These are phyloP conservation scores for Combretum micranthum DNA, from an alignment of 345 rosid genomes.

Conservation along the genomic window DNA sequence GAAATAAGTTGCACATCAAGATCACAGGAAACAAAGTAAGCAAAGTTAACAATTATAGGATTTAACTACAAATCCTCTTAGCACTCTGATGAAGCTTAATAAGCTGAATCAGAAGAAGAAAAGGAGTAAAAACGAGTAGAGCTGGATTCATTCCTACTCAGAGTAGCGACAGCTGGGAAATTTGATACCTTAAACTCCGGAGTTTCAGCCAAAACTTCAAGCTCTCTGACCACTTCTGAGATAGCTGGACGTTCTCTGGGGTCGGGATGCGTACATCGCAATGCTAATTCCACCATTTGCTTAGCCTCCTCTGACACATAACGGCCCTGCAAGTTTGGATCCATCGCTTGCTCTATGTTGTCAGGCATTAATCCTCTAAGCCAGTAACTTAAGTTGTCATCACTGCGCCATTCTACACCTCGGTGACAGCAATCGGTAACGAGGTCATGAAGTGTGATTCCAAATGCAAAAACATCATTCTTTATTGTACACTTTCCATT, in stretches of 20 bases:
- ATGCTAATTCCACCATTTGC: constrained; percentile 5
- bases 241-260: constrained; percentile 2
- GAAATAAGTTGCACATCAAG: neutral
- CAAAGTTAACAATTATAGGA: too few species aligned
- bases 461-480: constrained; percentile 7
- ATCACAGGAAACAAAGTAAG: neutral
- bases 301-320: constrained; percentile 2
- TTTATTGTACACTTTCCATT: neutral
- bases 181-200: too few species aligned
- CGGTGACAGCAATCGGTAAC: neutral
- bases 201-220: constrained; percentile 2
- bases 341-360: neutral
- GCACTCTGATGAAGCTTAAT: too few species aligned
- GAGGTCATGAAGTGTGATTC: constrained; percentile 9
- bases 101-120: too few species aligned
- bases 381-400: neutral
- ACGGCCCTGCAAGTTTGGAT: neutral
- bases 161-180: too few species aligned
- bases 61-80: too few species aligned
- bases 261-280: neutral
- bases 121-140: too few species aligned
- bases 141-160: too few species aligned
- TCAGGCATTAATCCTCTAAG: neutral
- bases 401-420: neutral
- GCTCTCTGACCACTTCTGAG: constrained; percentile 2